Base-by-base conservation (phyloP, 1,139 yeast species). In the Debaryomyces sp. region DNA sequence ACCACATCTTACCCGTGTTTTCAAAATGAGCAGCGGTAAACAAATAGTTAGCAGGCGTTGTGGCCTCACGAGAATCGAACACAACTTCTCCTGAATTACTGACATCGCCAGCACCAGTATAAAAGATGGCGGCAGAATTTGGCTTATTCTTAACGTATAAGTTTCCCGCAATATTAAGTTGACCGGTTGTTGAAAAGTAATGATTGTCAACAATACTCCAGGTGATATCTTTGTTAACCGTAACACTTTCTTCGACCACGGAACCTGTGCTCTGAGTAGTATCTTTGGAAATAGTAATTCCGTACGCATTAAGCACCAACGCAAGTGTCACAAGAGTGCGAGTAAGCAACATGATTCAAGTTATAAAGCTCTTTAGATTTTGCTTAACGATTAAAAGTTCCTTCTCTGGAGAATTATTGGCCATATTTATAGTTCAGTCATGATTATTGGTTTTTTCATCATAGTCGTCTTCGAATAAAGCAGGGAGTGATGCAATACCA, bases 201-300 rank as follows among this genome's bases (percentile, higher is more conserved):
- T 64, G 64, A 49, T 67, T 67, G 53, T 69, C 59, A 44, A 70
- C 53, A 30, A 70, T 63, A 26, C 75, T 68, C 69, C 70, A 70
- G 52, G 59, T 67, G n/a, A 60, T 71, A 43, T 67, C 69, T 9
- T 60, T 57, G 12, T 59, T 54, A 43, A 71, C 58, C 8, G 53
- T 55, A n/a, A 32, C 34, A 32, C 34, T 32, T 32, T 15, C 12
- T 13, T 34, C 40, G 12, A 15, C n/a, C 5, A 37, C 18, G 29
- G 40, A 23, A 13, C 30, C 21, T 2, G n/a, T n/a, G n/a, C n/a
- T n/a, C n/a, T n/a, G n/a, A n/a, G n/a, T 22, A n/a, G 27, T 22
- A 24, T 37, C 30, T 23, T 37, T 12, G 1, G 17, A 8, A 23
- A 23, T 23, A 7, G 40, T 23, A 6, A 23, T 15, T 1, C 40